Base-by-base conservation (phyloP, 2,329 filamentous ascomycete genomes). In the Raffaelea ambrosiae region DNA sequence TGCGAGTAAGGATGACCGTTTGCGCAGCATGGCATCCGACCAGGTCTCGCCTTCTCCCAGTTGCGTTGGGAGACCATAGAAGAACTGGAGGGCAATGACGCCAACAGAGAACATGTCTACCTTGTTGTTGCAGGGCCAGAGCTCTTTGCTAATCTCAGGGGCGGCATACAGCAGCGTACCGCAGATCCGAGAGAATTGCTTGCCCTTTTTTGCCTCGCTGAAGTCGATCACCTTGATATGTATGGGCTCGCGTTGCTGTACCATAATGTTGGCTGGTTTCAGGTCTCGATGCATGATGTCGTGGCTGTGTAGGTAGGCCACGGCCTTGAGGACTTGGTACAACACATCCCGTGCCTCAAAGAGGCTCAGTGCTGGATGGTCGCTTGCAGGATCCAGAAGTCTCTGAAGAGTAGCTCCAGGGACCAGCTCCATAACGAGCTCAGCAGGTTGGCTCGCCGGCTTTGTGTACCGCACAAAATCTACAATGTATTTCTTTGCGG, bases 261-360 rank as follows among this genome's bases (percentile, higher is more conserved):
- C 22, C n/a, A 46, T 31, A n/a, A 46, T 46, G 44, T 46, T 46
- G 8, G 20, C 44, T 10, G 44, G 44, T n/a, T 46, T 46, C 10
- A 46, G 19, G 36, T 46, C 44, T 10, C 44, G 5, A 33, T 46
- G 44, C 3, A 22, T 40, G 11, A 46, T 20, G 5, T 19, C 35
- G 13, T 46, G 4, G 35, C 11, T n/a, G 21, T 46, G 44, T 5
- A 40, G 20, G 22, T 46, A 40, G 19, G 33, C 33, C 36, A 46
- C 44, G 10, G 44, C 26, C 16, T 46, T 16, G 5, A 46, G 21
- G n/a, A 40, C 29, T 33, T 46, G 44, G 36, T 22, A 20, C 10
- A 46, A 20, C 16, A 46, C 35, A 13, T n/a, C 35, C 3, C 23
- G 44, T 19, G 19, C 14, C 19, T 46, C 44, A 20, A 19, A 11